Evolutionary conservation across 768 basidiomycete genomes (phyloP).

Genomic region (Glaciozyma antarctica): DNA sequence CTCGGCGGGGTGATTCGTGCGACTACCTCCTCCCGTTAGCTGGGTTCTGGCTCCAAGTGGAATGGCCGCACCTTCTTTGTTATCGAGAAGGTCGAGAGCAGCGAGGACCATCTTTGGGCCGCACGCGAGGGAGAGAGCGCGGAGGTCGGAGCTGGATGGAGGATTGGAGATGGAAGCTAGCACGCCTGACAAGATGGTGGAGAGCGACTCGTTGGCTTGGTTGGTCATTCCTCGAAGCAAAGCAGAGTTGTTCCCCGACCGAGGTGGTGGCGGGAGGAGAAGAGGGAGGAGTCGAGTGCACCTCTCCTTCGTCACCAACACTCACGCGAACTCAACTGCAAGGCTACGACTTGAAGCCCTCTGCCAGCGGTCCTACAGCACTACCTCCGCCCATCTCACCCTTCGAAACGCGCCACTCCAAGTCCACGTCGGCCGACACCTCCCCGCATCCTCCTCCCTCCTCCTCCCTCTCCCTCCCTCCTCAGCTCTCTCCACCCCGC

Average conservation of each 20-base stretch:
- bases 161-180: background rate
- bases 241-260: background rate
- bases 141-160: slow-evolving; percentile 1
- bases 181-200: slow-evolving; percentile 1
- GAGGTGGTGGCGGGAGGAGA: background rate
- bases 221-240: background rate
- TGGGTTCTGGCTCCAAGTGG: background rate
- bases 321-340: background rate
- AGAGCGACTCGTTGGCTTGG: background rate
- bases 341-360: background rate
- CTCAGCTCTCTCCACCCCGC: background rate
- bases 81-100: slow-evolving; percentile 26
- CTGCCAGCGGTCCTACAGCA: background rate
- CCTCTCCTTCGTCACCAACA: background rate
- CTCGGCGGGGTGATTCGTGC: slow-evolving; percentile 7
- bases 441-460: background rate
- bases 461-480: background rate
- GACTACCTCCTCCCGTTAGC: background rate
- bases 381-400: background rate
- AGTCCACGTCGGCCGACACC: background rate
- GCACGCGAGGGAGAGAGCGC: slow-evolving; percentile 12
- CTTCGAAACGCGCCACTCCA: background rate
- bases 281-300: background rate
- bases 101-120: slow-evolving; percentile 2
- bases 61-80: slow-evolving; percentile 5